Evolutionary conservation across 768 basidiomycete species (phyloP), one percentile per base, ranked within the genome.

Genomic region (Tephrocybe sp.): DNA sequence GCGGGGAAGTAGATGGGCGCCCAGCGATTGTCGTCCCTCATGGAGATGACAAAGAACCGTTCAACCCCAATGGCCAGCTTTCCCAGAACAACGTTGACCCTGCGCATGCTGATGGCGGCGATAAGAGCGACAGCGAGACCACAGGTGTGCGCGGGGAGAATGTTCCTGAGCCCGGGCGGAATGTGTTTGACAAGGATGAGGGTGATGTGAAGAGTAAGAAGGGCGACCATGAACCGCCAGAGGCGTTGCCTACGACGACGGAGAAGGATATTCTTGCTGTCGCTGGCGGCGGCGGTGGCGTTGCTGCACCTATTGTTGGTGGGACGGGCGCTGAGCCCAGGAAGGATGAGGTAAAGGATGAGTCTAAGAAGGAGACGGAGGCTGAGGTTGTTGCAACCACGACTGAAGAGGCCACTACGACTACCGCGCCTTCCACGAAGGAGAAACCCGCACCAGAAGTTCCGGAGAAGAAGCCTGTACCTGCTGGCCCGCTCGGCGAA

Each of bases 101-200:
- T 37, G 54, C 21, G 34, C 55, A 45, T 8, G 34, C 48, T 17
- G 50, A 59, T 11, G 44, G 40, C 9, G 46, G 8, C 3, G 40
- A 56, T 23, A 54, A 45, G 4, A 61, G 43, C 14, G 59, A 57
- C 57, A 32, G 45, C 51, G 23, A 52, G 60, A 46, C 56, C 56
- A 71, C 36, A 54, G 66, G 37, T 59, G 65, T 48, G 71, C 81
- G 12, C 64, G 71, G 75, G 11, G 68, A 74, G 18, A 80, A 78
- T 10, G 78, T 80, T 49, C 70, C 86, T 0, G 89, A 89, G 58
- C 90, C 91, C 0, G 90, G 91, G 0, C 75, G 69, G 14, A 84
- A 93, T 62, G 75, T 91, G 51, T 93, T 93, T 60, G 86, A 75
- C 0, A 77, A 73, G 25, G 69, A 75, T 28, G 69, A 66, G 15